Evolutionary conservation across 2,329 filamentous ascomycete genomes (phyloP).

Genomic region (Bipolaris sorokiniana): DNA sequence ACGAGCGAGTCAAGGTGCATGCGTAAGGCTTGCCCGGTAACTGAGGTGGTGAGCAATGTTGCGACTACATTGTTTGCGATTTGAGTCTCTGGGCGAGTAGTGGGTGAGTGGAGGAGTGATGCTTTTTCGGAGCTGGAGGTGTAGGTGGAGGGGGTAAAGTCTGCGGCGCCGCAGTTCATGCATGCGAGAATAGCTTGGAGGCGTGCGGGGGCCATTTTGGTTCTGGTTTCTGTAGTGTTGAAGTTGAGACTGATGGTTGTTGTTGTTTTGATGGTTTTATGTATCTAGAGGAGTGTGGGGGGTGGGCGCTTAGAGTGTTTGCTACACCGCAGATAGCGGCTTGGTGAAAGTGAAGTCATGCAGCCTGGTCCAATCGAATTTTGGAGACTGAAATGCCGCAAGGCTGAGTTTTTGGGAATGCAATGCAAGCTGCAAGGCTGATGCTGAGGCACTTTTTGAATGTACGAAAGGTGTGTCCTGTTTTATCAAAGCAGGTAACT

Average conservation of each 20-base stretch:
- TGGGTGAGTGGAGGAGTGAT: slow-evolving; percentile 1
- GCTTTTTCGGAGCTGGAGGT: slow-evolving; percentile 24
- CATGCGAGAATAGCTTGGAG: slow-evolving; percentile 23
- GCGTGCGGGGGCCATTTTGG: slow-evolving; percentile 13
- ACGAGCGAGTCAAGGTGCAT: slow-evolving; percentile 36
- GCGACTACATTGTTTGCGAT: slow-evolving; percentile 28
- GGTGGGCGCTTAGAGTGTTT: background rate
- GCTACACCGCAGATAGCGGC: background rate
- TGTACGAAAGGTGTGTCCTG: background rate
- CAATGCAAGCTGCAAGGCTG: background rate
- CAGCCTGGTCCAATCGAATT: background rate
- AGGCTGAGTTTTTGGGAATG: background rate
- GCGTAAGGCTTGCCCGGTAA: slow-evolving; percentile 23
- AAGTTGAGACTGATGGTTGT: background rate
- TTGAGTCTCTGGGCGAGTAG: slow-evolving; percentile 15
- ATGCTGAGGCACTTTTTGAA: background rate
- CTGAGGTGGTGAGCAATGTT: slow-evolving; percentile 24
- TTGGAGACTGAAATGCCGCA: too few relatives aligned
- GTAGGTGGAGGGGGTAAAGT: background rate
- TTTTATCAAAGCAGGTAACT: background rate
- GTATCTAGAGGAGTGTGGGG: background rate
- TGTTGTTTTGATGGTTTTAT: background rate
- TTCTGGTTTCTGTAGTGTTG: background rate
- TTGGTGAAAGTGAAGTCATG: background rate
- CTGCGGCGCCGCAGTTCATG: slow-evolving; percentile 12